Evolutionary conservation across 306 rosid genomes (phyloP), one percentile per base, ranked within the genome.

Genomic region (Glycyrrhiza uralensis): DNA sequence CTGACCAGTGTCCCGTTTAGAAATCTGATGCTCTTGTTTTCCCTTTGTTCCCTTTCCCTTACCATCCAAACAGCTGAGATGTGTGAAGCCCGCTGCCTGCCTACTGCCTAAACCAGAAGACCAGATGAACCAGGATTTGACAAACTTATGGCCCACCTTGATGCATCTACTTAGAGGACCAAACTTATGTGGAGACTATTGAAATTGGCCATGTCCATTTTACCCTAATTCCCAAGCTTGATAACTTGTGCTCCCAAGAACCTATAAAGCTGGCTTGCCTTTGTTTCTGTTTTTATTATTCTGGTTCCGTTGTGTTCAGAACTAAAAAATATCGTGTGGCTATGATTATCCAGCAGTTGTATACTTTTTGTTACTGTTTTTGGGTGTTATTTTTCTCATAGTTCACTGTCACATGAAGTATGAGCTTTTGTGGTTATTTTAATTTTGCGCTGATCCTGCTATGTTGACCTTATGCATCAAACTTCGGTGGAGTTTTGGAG

Each of bases 71-170:
- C 97, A 95, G 97, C 96, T 85, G 97, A 89, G 90, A 78, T 84
- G 85, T 87, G 77, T 88, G 97, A 95, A 89, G 99, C 99, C 97
- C 55, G 96, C 90, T 86, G 95, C 96, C 92, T 81, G 90, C 95
- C 90, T 85, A 81, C 92, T 85, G 96, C 87, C 99, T 86, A 69
- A 89, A 95, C 93, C 83, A 58, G 99, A 88, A 87, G 99, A 89
- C 90, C 93, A 77, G 97, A 89, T 86, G 97, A 94, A 89, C 97
- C 98, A 86, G 97, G 87, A 81, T 86, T 84, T 87, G 92, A 87
- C 96, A 81, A 89, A 84, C 84, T 81, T 90, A 86, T 89, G 96
- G 90, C 96, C 96, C 83, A 87, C 96, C 93, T 84, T 84, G 97
- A 85, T 28, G 97, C 85, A 59, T 82, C 89, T 85, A 80, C 90